Evolutionary conservation across 2,329 filamentous ascomycete genomes (phyloP), one percentile per base, ranked within the genome.

Genomic region (Aspergillus unguis): DNA sequence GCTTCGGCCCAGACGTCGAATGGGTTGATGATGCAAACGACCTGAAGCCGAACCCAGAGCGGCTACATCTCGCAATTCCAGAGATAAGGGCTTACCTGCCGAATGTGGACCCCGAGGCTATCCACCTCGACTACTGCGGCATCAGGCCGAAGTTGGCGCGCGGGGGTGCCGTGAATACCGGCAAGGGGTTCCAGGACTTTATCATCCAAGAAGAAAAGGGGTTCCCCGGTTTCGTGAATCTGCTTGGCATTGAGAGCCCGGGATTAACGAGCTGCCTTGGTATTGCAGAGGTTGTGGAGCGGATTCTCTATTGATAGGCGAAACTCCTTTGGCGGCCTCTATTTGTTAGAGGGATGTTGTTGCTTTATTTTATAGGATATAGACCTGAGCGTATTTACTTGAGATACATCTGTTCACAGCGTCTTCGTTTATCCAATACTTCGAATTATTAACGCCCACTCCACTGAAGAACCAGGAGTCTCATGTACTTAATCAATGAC

Each of bases 1-100:
- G 90, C 35, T 99, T 99, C 70, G 94, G 94, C 0, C 94, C 94
- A 0, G 94, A 99, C 66, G 88, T 96, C 10, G 90, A 97, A 70
- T 97, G 94, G 94, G 86, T 96, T 0, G 81, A 86, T 44, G 75
- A 78, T 1, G 84, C 90, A 0, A 72, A 74, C 6, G 84, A 96
- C 63, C 77, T 96, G n/a, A 76, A 77, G 1, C 86, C 88, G 11
- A 90, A 83, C 59, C 73, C 77, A 1, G 76, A 76, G 25, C 79
- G 88, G 9, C 75, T 96, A 50, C 69, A 74, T 1, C 77, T 82
- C 36, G 92, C 92, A 0, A 70, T 95, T 0, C 76, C 76, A 8
- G 89, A 90, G 64, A 96, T 99, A 53, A 76, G 80, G 60, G 78
- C 79, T 6, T 99, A 95, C 67, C 76, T 99, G 3, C 94, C 94